Evolutionary conservation across 768 basidiomycete species (phyloP).

Genomic region (Russula earlei): DNA sequence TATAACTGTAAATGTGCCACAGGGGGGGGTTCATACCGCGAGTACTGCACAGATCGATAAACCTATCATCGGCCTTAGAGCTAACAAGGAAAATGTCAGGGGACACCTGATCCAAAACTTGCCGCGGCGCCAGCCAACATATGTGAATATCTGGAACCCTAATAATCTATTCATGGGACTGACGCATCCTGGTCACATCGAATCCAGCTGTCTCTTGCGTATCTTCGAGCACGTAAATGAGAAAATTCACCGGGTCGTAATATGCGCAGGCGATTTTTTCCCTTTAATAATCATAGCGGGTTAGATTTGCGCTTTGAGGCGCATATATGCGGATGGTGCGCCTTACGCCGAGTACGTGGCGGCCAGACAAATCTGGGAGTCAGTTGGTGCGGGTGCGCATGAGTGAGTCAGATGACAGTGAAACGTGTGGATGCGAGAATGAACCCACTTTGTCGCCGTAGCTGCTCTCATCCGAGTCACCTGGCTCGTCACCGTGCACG

Average conservation of each 20-base stretch:
- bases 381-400: neutral
- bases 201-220: constrained; percentile 63
- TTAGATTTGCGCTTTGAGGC: neutral
- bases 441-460: constrained; percentile 22
- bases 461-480: constrained; percentile 13
- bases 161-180: constrained; percentile 16
- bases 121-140: constrained; percentile 1
- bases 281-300: constrained; percentile 30
- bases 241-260: constrained; percentile 55
- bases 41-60: constrained; percentile 55
- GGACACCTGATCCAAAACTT: constrained; percentile 80
- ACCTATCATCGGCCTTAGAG: constrained; percentile 74
- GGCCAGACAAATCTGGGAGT: constrained; percentile 38
- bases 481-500: constrained; percentile 16
- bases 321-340: constrained; percentile 3
- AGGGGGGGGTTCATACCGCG: constrained; percentile 37
- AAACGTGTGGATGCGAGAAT: neutral
- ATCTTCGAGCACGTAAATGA: constrained; percentile 68
- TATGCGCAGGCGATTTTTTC: constrained; percentile 67
- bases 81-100: constrained; percentile 71
- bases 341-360: constrained; percentile 43
- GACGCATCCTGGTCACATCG: constrained; percentile 45
- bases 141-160: constrained; percentile 2
- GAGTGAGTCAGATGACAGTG: neutral
- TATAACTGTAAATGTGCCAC: constrained; percentile 21